Evolutionary conservation across 108 stramenopile genomes (phyloP).

Genomic region (Cylindrotheca closterium): DNA sequence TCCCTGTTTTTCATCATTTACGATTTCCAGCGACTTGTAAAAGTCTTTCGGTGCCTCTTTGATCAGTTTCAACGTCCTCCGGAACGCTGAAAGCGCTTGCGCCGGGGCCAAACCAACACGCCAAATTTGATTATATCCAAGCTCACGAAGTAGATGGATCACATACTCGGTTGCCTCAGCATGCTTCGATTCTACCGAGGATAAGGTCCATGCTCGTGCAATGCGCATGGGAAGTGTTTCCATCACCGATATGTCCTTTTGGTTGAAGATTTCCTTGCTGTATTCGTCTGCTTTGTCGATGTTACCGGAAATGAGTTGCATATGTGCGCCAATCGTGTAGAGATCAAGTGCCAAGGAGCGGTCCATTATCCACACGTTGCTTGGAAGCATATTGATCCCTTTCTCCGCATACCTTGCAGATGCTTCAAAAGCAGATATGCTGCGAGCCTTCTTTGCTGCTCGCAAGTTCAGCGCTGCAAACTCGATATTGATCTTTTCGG

Average conservation of each 20-base stretch:
- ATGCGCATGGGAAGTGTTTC: not conserved
- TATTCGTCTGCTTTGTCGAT: not conserved
- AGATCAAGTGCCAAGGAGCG: not conserved
- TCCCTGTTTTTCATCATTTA: not conserved
- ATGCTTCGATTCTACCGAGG: constrained; percentile 1
- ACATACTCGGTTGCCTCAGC: not conserved
- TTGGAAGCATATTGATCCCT: constrained; percentile 1
- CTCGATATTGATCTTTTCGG: too few relatives aligned
- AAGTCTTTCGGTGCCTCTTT: not conserved
- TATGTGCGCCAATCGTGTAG: not conserved
- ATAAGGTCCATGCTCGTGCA: not conserved
- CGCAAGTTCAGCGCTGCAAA: not conserved
- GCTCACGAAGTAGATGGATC: not conserved
- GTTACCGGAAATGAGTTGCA: not conserved
- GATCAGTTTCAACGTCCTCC: not conserved
- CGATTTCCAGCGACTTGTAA: not conserved
- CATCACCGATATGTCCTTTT: not conserved
- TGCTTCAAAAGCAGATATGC: not conserved
- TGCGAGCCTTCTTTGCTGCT: not conserved
- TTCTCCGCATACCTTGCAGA: not conserved
- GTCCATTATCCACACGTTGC: not conserved
- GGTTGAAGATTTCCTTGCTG: not conserved
- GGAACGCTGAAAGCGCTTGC: not conserved
- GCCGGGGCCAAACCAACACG: not conserved
- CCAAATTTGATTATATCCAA: not conserved